These are phyloP conservation scores for Hymenotorrendiella dingleyae DNA, from an alignment of 2,329 filamentous ascomycete species.

Conservation along the genomic window DNA sequence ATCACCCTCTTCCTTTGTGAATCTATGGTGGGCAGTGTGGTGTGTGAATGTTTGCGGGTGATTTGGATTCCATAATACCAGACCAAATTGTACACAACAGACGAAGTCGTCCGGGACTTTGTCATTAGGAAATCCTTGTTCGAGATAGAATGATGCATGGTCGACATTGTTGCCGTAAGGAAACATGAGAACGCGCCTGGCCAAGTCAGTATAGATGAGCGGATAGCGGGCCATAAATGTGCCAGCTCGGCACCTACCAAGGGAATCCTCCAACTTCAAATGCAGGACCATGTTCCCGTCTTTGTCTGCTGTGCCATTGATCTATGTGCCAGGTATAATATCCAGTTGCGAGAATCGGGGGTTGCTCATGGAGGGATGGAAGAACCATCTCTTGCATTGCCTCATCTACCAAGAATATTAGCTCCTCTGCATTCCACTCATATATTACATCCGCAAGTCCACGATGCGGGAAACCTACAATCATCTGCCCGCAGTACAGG, in stretches of 20 bases:
- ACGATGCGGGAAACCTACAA: slow-evolving; percentile 32
- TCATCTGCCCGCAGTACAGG: slow-evolving; percentile 31
- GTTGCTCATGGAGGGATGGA: slow-evolving; percentile 65
- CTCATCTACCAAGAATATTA: slow-evolving; percentile 50
- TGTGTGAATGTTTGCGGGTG: slow-evolving; percentile 81
- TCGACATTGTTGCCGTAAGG: slow-evolving; percentile 93
- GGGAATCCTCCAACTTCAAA: slow-evolving; percentile 84
- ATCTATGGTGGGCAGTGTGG: slow-evolving; percentile 85
- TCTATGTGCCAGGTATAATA: slow-evolving; percentile 82
- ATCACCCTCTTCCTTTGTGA: slow-evolving; percentile 92
- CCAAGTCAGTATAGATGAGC: slow-evolving; percentile 14
- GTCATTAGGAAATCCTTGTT: slow-evolving; percentile 77
- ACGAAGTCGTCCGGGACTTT: slow-evolving; percentile 88
- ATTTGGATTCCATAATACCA: slow-evolving; percentile 91
- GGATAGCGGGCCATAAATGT: no score
- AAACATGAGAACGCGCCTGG: slow-evolving; percentile 88
- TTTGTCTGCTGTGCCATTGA: slow-evolving; percentile 69
- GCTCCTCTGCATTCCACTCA: no score
- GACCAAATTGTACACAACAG: slow-evolving; percentile 89
- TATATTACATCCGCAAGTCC: no score
- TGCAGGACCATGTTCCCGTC: slow-evolving; percentile 80
- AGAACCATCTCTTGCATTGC: slow-evolving; percentile 80
- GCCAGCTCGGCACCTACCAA: slow-evolving; percentile 52
- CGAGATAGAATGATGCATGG: slow-evolving; percentile 89
- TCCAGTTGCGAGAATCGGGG: slow-evolving; percentile 71